Evolutionary conservation across 495 filamentous ascomycete species (phyloP).

Genomic region (Neurospora sp.): DNA sequence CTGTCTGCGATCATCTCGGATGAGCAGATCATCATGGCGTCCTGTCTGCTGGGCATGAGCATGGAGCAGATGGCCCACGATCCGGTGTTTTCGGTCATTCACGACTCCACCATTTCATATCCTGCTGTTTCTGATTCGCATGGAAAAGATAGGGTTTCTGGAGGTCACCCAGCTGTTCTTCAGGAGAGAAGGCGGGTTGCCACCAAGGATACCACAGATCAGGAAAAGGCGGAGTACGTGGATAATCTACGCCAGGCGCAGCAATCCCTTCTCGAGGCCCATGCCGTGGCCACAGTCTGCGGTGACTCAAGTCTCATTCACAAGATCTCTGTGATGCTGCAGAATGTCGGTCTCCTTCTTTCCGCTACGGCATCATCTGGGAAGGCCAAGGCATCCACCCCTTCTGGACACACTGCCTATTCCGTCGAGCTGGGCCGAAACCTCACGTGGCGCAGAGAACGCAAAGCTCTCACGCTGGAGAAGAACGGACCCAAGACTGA

Average conservation of each 20-base stretch:
- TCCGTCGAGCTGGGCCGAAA: conserved; percentile 54
- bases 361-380: conserved; percentile 39
- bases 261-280: conserved; percentile 45
- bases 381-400: conserved; percentile 33
- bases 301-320: conserved; percentile 41
- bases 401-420: conserved; percentile 49
- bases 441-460: conserved; percentile 48
- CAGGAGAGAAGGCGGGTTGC: background rate
- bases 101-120: conserved; percentile 82
- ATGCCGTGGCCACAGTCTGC: conserved; percentile 39
- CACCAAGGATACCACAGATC: conserved; percentile 18
- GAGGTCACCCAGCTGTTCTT: background rate
- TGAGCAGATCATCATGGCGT: conserved; percentile 48
- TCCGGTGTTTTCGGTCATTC: conserved; percentile 77
- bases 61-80: conserved; percentile 62
- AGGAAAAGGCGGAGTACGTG: conserved; percentile 36
- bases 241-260: conserved; percentile 52
- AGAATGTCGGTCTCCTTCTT: conserved; percentile 54
- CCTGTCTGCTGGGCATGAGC: conserved; percentile 47
- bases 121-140: conserved; percentile 46
- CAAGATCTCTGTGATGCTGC: conserved; percentile 47
- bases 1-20: conserved; percentile 28
- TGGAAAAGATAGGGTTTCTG: conserved; percentile 15
- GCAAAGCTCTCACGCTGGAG: conserved; percentile 38
- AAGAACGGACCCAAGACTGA: conserved; percentile 19